phyloP scores from a whole-genome alignment of 257 asterid genomes.

The Solanum ossicruentum region DNA sequence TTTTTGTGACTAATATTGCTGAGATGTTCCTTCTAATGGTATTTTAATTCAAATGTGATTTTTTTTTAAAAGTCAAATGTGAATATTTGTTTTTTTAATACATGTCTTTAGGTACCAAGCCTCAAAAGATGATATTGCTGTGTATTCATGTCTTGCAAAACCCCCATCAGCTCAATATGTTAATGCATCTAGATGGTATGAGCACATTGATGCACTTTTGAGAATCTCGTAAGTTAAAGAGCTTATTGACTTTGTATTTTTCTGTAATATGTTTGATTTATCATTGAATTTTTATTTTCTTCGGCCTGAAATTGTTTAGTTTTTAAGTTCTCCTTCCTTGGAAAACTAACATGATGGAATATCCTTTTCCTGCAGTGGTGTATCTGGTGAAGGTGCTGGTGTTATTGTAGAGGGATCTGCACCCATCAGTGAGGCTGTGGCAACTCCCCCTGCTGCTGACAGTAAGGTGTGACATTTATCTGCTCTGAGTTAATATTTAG shows the following conservation, averaged over 20 bases:
- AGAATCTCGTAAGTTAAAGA: conserved; percentile 35
- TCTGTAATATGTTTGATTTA: no score
- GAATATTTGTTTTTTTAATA: not conserved
- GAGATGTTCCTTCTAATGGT: not conserved
- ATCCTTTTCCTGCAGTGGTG: conserved; percentile 33
- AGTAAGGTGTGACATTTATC: conserved; percentile 16
- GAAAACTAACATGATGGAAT: not conserved
- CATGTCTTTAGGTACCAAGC: conserved; percentile 56
- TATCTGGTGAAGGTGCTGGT: conserved; percentile 60
- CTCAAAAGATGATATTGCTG: conserved; percentile 71
- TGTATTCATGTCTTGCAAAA: conserved; percentile 38
- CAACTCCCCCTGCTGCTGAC: conserved; percentile 56
- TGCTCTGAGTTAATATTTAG: not conserved
- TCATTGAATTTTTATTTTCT: not conserved
- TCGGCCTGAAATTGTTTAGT: not conserved
- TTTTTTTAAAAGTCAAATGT: not conserved
- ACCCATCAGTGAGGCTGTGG: conserved; percentile 25
- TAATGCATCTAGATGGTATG: conserved; percentile 49
- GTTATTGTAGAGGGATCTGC: conserved; percentile 46
- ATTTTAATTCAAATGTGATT: not conserved
- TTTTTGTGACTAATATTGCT: no score
- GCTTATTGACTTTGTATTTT: not conserved
- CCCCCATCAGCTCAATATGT: conserved; percentile 53
- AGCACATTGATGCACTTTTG: conserved; percentile 45
- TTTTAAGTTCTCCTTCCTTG: no score